phyloP scores from a whole-genome alignment of 2,329 filamentous ascomycete species.

The Paraphoma chrysanthemicola region DNA sequence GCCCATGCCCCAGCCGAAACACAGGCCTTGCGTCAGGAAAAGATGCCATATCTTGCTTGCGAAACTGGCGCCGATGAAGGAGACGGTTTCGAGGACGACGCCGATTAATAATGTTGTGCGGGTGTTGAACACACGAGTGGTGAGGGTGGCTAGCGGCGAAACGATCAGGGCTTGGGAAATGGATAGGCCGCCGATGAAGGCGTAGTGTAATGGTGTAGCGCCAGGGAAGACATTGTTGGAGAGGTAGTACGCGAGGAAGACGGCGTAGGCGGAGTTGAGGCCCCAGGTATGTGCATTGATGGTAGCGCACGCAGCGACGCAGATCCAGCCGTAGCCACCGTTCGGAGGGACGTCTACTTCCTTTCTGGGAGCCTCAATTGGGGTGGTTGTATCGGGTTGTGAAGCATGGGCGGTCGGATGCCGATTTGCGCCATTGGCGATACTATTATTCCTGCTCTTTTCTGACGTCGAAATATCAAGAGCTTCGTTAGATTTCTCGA shows the following conservation, averaged over 20 bases:
- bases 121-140: slow-evolving; percentile 68
- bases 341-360: slow-evolving; percentile 58
- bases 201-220: slow-evolving; percentile 71
- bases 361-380: not conserved
- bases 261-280: slow-evolving; percentile 73
- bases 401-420: not conserved
- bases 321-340: slow-evolving; percentile 69
- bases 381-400: not conserved
- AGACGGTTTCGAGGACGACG: slow-evolving; percentile 67
- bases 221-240: slow-evolving; percentile 67
- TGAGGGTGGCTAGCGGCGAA: slow-evolving; percentile 71
- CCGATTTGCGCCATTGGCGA: not conserved
- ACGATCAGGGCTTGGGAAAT: slow-evolving; percentile 71
- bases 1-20: slow-evolving; percentile 81
- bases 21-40: slow-evolving; percentile 75
- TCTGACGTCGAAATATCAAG: slow-evolving; percentile 4
- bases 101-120: slow-evolving; percentile 70
- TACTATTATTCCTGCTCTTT: slow-evolving; percentile 7
- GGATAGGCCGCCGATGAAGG: slow-evolving; percentile 77
- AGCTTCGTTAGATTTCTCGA: not conserved
- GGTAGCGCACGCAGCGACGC: slow-evolving; percentile 48
- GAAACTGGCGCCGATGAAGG: slow-evolving; percentile 75
- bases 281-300: slow-evolving; percentile 71
- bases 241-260: slow-evolving; percentile 77
- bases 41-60: slow-evolving; percentile 75